Evolutionary conservation across 345 rosid species (phyloP).

Genomic region (Populus pruinosa): DNA sequence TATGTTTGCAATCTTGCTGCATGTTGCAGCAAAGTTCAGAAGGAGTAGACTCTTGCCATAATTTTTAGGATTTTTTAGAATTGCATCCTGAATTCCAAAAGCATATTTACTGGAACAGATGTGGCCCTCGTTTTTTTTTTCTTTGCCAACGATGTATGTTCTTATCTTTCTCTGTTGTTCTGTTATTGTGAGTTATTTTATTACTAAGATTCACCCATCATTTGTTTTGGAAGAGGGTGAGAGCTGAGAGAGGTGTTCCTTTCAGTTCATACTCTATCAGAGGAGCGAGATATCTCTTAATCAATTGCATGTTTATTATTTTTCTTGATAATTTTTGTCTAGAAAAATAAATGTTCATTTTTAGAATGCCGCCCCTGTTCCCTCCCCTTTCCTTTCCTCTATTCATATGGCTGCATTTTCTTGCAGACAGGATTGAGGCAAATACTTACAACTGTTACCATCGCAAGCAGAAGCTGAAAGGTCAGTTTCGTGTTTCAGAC

Average conservation of each 20-base stretch:
- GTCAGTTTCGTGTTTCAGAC: slow-evolving; percentile 65
- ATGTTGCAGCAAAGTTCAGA: background rate
- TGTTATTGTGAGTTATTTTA: background rate
- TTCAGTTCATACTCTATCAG: no score
- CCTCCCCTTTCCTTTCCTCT: background rate
- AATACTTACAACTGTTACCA: slow-evolving; percentile 50
- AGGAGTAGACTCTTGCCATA: background rate
- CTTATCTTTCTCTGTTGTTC: background rate
- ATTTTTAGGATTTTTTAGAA: background rate
- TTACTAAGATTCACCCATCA: background rate
- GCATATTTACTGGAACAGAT: background rate
- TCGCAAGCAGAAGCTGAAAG: slow-evolving; percentile 57
- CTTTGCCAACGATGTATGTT: background rate
- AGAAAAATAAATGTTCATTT: background rate
- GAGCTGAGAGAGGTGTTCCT: no score
- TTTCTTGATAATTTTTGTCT: background rate
- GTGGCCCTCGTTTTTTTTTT: background rate
- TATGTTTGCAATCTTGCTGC: background rate
- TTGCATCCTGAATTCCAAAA: background rate
- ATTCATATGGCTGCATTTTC: background rate
- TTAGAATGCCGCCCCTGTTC: background rate
- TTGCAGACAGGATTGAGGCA: slow-evolving; percentile 57
- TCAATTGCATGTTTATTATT: background rate
- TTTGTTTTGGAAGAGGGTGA: background rate
- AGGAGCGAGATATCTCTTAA: no score